Evolutionary conservation across 257 asterid genomes (phyloP), one percentile per base, ranked within the genome.

Genomic region (Solanum chiquidenum): DNA sequence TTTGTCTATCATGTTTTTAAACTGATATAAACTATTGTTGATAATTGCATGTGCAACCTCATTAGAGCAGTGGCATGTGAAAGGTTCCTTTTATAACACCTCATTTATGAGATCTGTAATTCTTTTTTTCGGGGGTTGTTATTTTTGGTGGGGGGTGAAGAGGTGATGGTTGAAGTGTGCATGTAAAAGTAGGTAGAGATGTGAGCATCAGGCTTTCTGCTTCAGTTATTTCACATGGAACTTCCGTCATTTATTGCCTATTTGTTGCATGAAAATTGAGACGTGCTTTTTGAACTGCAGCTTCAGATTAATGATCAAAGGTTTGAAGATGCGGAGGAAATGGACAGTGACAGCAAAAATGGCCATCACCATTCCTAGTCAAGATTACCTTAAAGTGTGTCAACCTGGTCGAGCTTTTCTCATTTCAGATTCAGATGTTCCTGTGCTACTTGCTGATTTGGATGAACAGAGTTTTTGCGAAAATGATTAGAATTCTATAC

Each of bases 321-420:
- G 72, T 95, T 97, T 87, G 97, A 95, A 89, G 99, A 97, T 90
- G 99, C 99, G 3, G 98, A 95, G 83, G 99, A 97, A 90, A 93
- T 91, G 92, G 97, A 94, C 60, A 91, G 90, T 80, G 95, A 93
- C 34, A 88, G 89, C 86, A 87, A 86, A 86, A 91, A 89, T 83
- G 92, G 90, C 58, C 87, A 87, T 74, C 86, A 34, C 14, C 73
- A 23, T 76, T 18, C 69, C n/a, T 31, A 29, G 38, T 46, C 64
- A 16, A 27, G 60, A 13, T 14, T 42, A 42, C 12, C 64, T 79
- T 77, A 74, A 7, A 44, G 84, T 44, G 66, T 80, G 69, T 46
- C 42, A 80, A 80, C 69, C 69, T 29, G 68, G 68, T 9, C 8
- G 13, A 4, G 85, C 37, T 80, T 27, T 25, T 31, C 42, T 18